phyloP scores from a whole-genome alignment of 768 basidiomycete genomes.

The Auricularia cornea region DNA sequence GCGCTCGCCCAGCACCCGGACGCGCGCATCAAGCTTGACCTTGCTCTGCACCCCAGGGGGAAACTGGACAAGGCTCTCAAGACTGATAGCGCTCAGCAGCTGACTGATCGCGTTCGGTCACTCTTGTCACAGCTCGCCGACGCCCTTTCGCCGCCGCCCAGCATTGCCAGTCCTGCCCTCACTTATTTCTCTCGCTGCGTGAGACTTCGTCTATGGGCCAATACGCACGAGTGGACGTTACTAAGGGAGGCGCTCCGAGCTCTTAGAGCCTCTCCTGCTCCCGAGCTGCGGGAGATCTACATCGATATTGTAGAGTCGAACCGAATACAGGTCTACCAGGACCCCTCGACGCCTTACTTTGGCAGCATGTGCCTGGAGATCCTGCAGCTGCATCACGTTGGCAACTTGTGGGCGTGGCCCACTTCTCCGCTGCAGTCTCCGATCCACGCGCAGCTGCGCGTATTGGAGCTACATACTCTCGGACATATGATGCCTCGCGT shows the following conservation, averaged over 20 bases:
- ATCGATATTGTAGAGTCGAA: neutral
- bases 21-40: neutral
- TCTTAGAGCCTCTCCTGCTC: neutral
- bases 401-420: neutral
- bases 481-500: neutral
- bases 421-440: neutral
- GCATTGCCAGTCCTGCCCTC: neutral
- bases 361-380: neutral
- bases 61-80: neutral
- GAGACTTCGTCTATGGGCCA: neutral
- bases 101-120: neutral
- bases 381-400: neutral
- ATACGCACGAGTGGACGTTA: neutral
- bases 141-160: neutral
- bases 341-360: neutral
- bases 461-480: neutral
- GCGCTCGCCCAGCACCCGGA: neutral
- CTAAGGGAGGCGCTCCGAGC: neutral
- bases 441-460: neutral
- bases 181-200: neutral
- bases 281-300: neutral
- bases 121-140: neutral
- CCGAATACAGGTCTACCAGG: neutral
- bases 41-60: neutral
- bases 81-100: neutral